Percentiles rank a stretch among this genome's conserved stretches.
phyloP scores from a whole-genome alignment of 768 basidiomycete species.

The Hygrophoropsis aurantiaca region DNA sequence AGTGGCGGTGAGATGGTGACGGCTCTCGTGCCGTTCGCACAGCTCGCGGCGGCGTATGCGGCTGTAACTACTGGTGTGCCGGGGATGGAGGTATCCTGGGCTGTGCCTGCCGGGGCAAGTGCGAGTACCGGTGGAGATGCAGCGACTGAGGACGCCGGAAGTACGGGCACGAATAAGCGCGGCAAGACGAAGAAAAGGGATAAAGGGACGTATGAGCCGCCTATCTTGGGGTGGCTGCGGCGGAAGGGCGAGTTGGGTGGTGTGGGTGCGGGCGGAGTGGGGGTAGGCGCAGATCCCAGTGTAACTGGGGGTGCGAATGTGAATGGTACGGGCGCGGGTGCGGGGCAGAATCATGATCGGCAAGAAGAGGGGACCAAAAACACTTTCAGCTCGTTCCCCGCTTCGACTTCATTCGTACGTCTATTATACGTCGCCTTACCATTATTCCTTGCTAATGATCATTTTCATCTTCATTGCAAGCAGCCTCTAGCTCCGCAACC shows the following conservation, averaged over 20 bases:
- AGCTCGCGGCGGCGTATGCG: constrained; percentile 74
- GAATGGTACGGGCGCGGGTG: constrained; percentile 5
- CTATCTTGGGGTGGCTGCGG: constrained; percentile 70
- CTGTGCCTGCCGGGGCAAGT: too few relatives aligned
- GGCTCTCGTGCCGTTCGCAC: constrained; percentile 75
- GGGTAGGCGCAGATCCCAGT: too few relatives aligned
- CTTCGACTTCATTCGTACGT: constrained; percentile 42
- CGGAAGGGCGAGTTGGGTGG: constrained; percentile 67
- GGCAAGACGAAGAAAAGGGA: too few relatives aligned
- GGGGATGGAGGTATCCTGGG: constrained; percentile 75
- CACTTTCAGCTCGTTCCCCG: constrained; percentile 65
- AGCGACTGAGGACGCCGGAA: too few relatives aligned
- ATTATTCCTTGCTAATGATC: too few relatives aligned
- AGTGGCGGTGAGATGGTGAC: constrained; percentile 52
- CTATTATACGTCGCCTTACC: constrained; percentile 10
- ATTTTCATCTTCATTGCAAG: constrained; percentile 15
- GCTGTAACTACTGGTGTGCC: constrained; percentile 63
- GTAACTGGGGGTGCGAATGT: not conserved
- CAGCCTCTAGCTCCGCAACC: constrained; percentile 14
- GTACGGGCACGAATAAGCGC: too few relatives aligned
- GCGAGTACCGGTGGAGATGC: too few relatives aligned
- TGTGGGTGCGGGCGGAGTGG: too few relatives aligned
- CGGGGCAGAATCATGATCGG: not conserved
- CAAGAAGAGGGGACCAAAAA: constrained; percentile 15
- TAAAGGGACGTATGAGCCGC: constrained; percentile 70